Evolutionary conservation across 2,329 filamentous ascomycete species (phyloP).

Genomic region (Corynespora cassiicola): DNA sequence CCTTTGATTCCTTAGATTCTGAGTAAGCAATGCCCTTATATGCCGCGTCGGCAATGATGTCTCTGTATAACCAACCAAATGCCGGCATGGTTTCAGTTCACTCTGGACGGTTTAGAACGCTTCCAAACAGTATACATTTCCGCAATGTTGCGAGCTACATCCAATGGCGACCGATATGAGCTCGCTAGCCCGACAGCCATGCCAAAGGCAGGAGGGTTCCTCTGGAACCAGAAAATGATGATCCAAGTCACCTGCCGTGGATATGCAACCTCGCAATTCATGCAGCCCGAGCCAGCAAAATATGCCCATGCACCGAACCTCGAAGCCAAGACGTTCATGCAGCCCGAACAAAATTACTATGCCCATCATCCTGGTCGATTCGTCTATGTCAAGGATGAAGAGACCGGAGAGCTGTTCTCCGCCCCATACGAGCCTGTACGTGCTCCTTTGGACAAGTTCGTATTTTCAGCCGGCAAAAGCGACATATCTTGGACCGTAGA

Average conservation of each 20-base stretch:
- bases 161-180: conserved; percentile 62
- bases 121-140: conserved; percentile 11
- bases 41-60: conserved; percentile 24
- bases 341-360: conserved; percentile 67
- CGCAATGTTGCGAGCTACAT: conserved; percentile 47
- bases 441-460: conserved; percentile 54
- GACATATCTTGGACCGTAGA: conserved; percentile 63
- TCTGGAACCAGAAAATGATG: conserved; percentile 69
- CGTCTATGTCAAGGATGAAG: conserved; percentile 65
- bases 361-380: conserved; percentile 65
- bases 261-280: conserved; percentile 65
- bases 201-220: conserved; percentile 62
- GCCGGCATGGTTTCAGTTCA: conserved; percentile 20
- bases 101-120: conserved; percentile 11
- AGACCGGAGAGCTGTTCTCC: conserved; percentile 59
- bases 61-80: conserved; percentile 30
- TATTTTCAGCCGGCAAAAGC: conserved; percentile 63
- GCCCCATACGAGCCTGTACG: conserved; percentile 64
- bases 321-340: conserved; percentile 67
- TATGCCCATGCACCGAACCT: conserved; percentile 66
- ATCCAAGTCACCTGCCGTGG: conserved; percentile 65
- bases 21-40: conserved; percentile 34
- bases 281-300: conserved; percentile 67
- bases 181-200: conserved; percentile 62
- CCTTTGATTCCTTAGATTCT: conserved; percentile 28